Percentiles rank a stretch among this genome's conserved stretches.
phyloP scores from a whole-genome alignment of 345 rosid genomes.

The Bruguiera gymnorhiza region DNA sequence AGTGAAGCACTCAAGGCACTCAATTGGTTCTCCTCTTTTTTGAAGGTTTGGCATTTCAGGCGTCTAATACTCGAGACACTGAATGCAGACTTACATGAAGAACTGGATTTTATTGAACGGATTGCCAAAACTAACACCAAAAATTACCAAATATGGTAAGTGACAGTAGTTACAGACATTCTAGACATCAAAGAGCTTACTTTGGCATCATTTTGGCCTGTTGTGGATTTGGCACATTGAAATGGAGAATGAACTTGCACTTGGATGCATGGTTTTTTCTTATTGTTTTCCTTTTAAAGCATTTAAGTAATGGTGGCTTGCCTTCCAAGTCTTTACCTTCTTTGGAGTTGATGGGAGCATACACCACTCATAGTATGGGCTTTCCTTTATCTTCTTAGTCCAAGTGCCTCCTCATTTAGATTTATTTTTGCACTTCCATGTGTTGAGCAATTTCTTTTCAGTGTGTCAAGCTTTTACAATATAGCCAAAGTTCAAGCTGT shows the following conservation, averaged over 20 bases:
- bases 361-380: neutral
- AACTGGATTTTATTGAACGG: conserved; percentile 51
- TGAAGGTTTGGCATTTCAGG: conserved; percentile 95
- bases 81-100: conserved; percentile 40
- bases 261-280: too few species aligned
- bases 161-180: neutral
- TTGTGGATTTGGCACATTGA: too few species aligned
- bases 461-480: neutral
- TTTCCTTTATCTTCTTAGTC: neutral
- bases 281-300: neutral
- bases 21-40: neutral
- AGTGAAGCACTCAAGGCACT: neutral
- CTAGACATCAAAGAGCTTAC: neutral
- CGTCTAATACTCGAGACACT: conserved; percentile 60
- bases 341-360: neutral
- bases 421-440: neutral
- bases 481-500: conserved; percentile 11
- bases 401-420: neutral
- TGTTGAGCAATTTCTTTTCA: neutral
- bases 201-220: too few species aligned
- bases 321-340: neutral
- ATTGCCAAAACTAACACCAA: conserved; percentile 69
- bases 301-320: neutral
- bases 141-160: conserved; percentile 90
- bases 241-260: too few species aligned